These are phyloP conservation scores for Tetracentron sinense DNA, from an alignment of 164 flowering plant genomes.

Conservation along the genomic window DNA sequence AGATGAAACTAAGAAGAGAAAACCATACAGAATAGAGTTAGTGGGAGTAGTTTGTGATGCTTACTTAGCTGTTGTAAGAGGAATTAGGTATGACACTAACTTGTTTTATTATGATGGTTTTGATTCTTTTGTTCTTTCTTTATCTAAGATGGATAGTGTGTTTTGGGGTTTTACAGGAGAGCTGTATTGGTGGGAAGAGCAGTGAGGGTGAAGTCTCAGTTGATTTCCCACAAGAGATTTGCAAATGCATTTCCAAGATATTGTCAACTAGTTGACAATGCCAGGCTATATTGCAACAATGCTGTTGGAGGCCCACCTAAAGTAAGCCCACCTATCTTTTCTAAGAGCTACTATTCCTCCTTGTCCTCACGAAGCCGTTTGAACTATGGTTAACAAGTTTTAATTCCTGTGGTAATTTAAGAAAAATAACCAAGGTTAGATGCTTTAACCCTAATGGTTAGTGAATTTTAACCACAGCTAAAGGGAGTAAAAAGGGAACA, in stretches of 20 bases:
- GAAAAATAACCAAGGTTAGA: too few relatives aligned
- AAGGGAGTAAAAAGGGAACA: too few relatives aligned
- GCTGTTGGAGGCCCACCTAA: slow-evolving; percentile 53
- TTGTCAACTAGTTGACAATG: slow-evolving; percentile 77
- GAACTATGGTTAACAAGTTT: too few relatives aligned
- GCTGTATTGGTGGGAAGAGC: slow-evolving; percentile 77
- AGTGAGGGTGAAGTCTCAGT: slow-evolving; percentile 86
- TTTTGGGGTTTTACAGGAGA: slow-evolving; percentile 49
- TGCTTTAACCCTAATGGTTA: too few relatives aligned
- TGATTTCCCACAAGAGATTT: slow-evolving; percentile 89
- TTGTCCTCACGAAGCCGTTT: too few relatives aligned
- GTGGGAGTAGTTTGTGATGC: slow-evolving; percentile 95
- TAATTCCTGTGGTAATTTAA: too few relatives aligned
- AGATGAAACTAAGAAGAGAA: slow-evolving; percentile 21
- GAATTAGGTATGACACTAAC: slow-evolving; percentile 56
- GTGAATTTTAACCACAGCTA: too few relatives aligned
- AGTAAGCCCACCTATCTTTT: slow-evolving; percentile 29
- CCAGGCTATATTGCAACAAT: slow-evolving; percentile 78
- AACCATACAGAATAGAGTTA: slow-evolving; percentile 84
- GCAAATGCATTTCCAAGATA: slow-evolving; percentile 70
- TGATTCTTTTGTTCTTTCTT: too few relatives aligned
- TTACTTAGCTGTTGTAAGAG: slow-evolving; percentile 83
- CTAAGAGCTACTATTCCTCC: too few relatives aligned
- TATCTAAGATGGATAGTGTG: neutral
- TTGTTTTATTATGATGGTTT: neutral